Conservation (phyloP, 202 grass and related monocot species). For the Schoenoplectus triqueter region DNA sequence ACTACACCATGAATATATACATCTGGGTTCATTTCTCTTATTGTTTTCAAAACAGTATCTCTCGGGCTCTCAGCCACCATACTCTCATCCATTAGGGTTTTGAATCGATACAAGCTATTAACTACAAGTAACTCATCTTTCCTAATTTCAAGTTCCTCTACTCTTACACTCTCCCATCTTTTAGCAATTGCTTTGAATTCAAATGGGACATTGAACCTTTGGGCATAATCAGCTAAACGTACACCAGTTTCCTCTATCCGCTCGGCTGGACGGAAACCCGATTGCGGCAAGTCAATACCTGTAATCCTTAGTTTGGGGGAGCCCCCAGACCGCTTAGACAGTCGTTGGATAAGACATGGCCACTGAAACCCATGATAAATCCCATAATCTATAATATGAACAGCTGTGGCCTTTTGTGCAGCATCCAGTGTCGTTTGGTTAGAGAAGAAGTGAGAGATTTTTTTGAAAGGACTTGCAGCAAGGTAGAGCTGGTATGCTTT, state of each 20-base stretch:
- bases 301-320: conserved; percentile 82
- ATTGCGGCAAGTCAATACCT: conserved; percentile 76
- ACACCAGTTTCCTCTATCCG: conserved; percentile 78
- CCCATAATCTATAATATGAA: conserved; percentile 91
- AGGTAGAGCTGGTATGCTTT: conserved; percentile 86
- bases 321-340: conserved; percentile 51
- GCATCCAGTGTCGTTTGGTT: conserved; percentile 85
- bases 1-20: conserved; percentile 68
- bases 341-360: conserved; percentile 84
- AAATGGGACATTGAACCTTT: conserved; percentile 70
- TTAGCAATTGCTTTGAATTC: conserved; percentile 69
- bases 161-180: conserved; percentile 67
- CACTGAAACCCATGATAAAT: conserved; percentile 95
- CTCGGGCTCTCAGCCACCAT: conserved; percentile 79
- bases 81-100: conserved; percentile 82
- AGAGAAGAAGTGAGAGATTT: conserved; percentile 91
- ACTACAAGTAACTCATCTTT: conserved; percentile 86
- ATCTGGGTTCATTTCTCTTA: conserved; percentile 84
- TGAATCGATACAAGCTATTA: conserved; percentile 74
- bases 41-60: conserved; percentile 78
- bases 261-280: conserved; percentile 77
- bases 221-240: conserved; percentile 79
- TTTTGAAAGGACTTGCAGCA: conserved; percentile 85
- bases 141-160: conserved; percentile 73
- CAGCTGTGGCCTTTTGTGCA: conserved; percentile 60